Evolutionary conservation across 1,139 yeast species (phyloP), one percentile per base, ranked within the genome.

Genomic region (Yamadazyma triangularis): DNA sequence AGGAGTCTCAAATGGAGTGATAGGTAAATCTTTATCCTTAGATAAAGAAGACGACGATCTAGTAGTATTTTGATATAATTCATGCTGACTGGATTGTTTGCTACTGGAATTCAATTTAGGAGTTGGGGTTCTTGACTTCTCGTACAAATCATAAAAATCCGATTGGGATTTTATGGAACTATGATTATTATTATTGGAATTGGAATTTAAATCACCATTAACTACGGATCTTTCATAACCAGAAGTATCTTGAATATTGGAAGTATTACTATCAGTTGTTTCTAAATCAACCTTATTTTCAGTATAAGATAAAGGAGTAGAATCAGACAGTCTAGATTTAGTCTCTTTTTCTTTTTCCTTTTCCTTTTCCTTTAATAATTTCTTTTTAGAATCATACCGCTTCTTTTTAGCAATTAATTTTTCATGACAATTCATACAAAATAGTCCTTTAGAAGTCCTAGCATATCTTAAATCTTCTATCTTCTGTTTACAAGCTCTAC

Each of bases 351-450:
- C 40, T 23, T 27, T 27, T n/a, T n/a, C n/a, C n/a, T n/a, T n/a
- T n/a, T n/a, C n/a, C n/a, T n/a, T n/a, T n/a, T n/a, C n/a, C n/a
- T n/a, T n/a, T n/a, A n/a, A n/a, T 34, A 55, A 59, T 33, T 58
- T 68, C 53, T 66, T 63, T 45, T 64, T 64, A 32, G 60, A 50
- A 45, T 75, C 80, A 42, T 73, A 70, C 42, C 62, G 64, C 39
- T 64, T 69, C 63, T 81, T 79, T 45, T 78, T 73, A 20, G 80
- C 91, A 56, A 91, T 64, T 37, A 91, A 62, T 47, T 82, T 78
- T 50, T 87, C 93, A 56, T 91, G 97, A 53, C 98, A 91, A 24
- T 73, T 70, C 86, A 91, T 85, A 61, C 98, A 91, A 52, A 89
- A 91, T 23, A 91, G 64, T 0, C 98, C 98, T 50, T 85, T 89